Evolutionary conservation across 805 yeast genomes (phyloP), one percentile per base, ranked within the genome.

Genomic region (Danielia reshetovae): DNA sequence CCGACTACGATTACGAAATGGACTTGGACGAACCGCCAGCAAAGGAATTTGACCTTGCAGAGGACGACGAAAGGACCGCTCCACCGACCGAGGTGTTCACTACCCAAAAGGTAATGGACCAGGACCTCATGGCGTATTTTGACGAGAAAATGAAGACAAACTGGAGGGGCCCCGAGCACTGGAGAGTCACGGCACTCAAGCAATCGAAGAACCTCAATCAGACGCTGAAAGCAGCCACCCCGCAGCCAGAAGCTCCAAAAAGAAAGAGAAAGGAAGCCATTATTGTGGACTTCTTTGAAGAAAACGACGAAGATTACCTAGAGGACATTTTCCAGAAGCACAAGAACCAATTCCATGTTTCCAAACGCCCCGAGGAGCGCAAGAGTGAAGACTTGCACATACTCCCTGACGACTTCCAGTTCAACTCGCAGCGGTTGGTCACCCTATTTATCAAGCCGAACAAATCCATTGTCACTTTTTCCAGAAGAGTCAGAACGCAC

Each of bases 151-250:
- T 86, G 59, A 74, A 70, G 38, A 62, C 69, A 21, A 83, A 78
- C 54, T 89, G 97, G 96, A 75, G 94, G 18, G 97, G 97, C 7
- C 72, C 90, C 10, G 90, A 85, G 45, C 94, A 86, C 59, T 90
- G 97, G 97, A 84, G 83, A 58, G 82, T 90, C 10, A 23, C 49
- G 4, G 41, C 44, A 25, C 42, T 48, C 27, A 81, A 77, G 48
- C 68, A 69, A 44, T 45, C 62, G 18, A 63, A 60, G 39, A 55
- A 51, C 15, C 30, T 60, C 10, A 46, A 43, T 9, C 51, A 43
- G 21, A 18, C 31, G n/a, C 22, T 14, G 3, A 22, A 32, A 12
- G 27, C 14, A 15, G 11, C 29, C 11, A 18, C 23, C 16, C 34
- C 32, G 10, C 32, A 18, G 12, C 26, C 19, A 30, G 38, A 24